Evolutionary conservation across 1,284 basidiomycete species (phyloP), one percentile per base, ranked within the genome.

Genomic region (Trichosporon coremiiforme): DNA sequence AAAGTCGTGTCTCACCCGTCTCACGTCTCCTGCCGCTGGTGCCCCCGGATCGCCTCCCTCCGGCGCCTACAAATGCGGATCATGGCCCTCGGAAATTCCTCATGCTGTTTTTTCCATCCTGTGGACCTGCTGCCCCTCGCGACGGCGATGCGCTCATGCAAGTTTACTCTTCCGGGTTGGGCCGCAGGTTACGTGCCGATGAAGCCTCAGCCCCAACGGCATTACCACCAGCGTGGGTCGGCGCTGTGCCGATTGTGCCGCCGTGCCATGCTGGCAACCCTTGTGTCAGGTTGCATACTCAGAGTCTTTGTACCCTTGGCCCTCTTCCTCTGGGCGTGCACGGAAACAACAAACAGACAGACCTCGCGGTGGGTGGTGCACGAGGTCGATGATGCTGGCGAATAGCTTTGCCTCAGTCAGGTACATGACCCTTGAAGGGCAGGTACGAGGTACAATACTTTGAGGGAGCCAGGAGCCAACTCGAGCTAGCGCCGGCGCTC

Each of bases 351-450:
- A 38, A 12, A n/a, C 41, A 45, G 10, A 45, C 41, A 17, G 41
- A 45, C 41, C 17, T 53, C 20, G 47, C 47, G n/a, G n/a, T n/a
- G n/a, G 47, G 47, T 47, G 45, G n/a, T 53, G 47, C 47, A 20
- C 5, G 47, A 53, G 4, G 9, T 12, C n/a, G 47, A 53, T 53
- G 47, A 53, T 53, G 47, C 47, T 22, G 20, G 22, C 47, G 47
- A 53, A 53, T 53, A 53, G 47, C 20, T 53, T 53, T 6, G n/a
- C 47, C 47, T 53, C 22, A 53, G 47, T 53, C 47, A 53, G 47
- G 47, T 53, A 53, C 47, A 53, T 53, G 47, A 22, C 47, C 47
- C 47, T 22, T 53, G 47, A 53, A 53, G 47, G 47, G 47, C n/a
- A 53, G 47, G 20, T 53, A 20, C 47, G 47, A 53, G 47, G 47